phyloP scores from a whole-genome alignment of 2,329 filamentous ascomycete genomes.

The Fusarium nisikadoi region DNA sequence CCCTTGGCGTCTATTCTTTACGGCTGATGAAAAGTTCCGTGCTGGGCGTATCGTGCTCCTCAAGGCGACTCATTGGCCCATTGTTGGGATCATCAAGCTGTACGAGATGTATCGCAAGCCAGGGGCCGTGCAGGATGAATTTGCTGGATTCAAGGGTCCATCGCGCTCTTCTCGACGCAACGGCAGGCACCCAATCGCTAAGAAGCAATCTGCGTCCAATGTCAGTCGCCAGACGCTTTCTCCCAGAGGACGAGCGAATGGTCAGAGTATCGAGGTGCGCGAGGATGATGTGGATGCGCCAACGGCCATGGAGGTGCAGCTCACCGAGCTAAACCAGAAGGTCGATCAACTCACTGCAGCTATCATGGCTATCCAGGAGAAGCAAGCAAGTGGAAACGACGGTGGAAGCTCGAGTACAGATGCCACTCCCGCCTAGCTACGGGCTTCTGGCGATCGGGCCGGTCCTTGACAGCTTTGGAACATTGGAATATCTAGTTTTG shows the following conservation, averaged over 20 bases:
- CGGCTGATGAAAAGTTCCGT: slow-evolving; percentile 71
- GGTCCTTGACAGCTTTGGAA: slow-evolving; percentile 4
- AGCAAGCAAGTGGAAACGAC: slow-evolving; percentile 30
- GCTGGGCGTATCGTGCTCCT: slow-evolving; percentile 69
- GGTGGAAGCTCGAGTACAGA: slow-evolving; percentile 11
- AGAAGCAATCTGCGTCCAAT: slow-evolving; percentile 35
- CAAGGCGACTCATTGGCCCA: slow-evolving; percentile 72
- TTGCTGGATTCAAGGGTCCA: slow-evolving; percentile 61
- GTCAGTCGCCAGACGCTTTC: slow-evolving; percentile 29
- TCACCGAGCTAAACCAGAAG: slow-evolving; percentile 65
- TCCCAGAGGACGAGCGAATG: slow-evolving; percentile 29
- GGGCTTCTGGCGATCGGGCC: slow-evolving; percentile 11
- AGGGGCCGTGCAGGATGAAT: slow-evolving; percentile 53
- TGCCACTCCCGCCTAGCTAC: slow-evolving; percentile 19
- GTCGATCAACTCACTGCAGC: slow-evolving; percentile 67
- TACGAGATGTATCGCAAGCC: slow-evolving; percentile 67
- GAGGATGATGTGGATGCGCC: slow-evolving; percentile 55
- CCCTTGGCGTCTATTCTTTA: slow-evolving; percentile 75
- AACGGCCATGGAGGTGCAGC: slow-evolving; percentile 59
- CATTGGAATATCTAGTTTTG: not conserved
- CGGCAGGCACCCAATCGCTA: slow-evolving; percentile 21
- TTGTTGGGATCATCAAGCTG: slow-evolving; percentile 74
- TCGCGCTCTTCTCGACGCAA: slow-evolving; percentile 44
- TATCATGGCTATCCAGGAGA: slow-evolving; percentile 61
- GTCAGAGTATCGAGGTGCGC: slow-evolving; percentile 20